Conservation (phyloP, 306 rosid species). For the Bauhinia variegata region DNA sequence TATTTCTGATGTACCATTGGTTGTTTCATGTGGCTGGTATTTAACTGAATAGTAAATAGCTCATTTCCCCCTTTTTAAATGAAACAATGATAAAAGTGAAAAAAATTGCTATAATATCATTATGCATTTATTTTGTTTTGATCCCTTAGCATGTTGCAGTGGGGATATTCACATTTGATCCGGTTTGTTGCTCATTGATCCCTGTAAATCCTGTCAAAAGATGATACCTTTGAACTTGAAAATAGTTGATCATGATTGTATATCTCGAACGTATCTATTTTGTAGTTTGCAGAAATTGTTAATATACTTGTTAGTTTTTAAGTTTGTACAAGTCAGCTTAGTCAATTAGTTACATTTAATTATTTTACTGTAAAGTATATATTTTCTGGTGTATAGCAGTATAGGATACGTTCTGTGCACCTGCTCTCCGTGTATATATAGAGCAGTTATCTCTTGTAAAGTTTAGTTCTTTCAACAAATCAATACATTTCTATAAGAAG, state of each 20-base stretch:
- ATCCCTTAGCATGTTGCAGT: constrained; percentile 2
- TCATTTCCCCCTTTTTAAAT: constrained; percentile 5
- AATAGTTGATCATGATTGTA: constrained; percentile 14
- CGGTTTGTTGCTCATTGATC: constrained; percentile 24
- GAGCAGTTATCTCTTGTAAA: too few species aligned
- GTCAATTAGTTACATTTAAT: too few species aligned
- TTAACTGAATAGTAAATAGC: too few species aligned
- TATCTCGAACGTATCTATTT: constrained; percentile 4
- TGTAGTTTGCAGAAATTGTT: constrained; percentile 7
- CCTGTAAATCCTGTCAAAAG: constrained; percentile 12
- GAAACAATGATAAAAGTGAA: neutral
- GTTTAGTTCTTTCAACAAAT: too few species aligned
- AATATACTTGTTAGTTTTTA: too few species aligned
- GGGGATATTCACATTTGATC: constrained; percentile 15
- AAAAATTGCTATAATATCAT: neutral
- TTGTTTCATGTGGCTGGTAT: too few species aligned
- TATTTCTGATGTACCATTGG: too few species aligned
- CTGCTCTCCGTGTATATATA: too few species aligned
- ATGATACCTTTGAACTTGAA: constrained; percentile 10
- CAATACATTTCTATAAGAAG: constrained; percentile 4
- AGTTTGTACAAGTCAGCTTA: too few species aligned
- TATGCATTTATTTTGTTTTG: constrained; percentile 10
- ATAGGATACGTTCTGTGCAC: too few species aligned
- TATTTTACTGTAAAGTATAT: too few species aligned
- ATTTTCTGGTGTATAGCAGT: too few species aligned